Evolutionary conservation across 2,329 filamentous ascomycete species (phyloP).

Genomic region (Beauveria sp.): DNA sequence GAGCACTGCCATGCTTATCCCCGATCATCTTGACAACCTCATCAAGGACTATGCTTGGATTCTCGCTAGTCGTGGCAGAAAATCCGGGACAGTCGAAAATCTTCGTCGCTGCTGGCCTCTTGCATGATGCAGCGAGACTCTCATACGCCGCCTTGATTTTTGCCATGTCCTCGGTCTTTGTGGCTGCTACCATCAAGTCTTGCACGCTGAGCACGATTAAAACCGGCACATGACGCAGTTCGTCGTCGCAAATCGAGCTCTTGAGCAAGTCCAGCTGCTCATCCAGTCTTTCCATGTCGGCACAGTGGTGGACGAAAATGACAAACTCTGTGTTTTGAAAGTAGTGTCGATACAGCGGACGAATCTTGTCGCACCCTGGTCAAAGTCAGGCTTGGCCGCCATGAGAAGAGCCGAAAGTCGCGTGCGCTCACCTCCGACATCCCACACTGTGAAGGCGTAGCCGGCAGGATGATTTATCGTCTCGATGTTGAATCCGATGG

Average conservation of each 20-base stretch:
- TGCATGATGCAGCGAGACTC: conserved; percentile 1
- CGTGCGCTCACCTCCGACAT: conserved; percentile 20
- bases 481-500: conserved; percentile 93
- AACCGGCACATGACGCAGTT: conserved; percentile 20
- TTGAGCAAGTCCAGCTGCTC: conserved; percentile 21
- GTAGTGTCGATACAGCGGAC: conserved; percentile 21
- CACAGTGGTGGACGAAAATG: conserved; percentile 23
- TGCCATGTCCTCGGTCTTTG: conserved; percentile 15
- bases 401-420: neutral
- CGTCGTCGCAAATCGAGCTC: conserved; percentile 15
- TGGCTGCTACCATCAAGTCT: conserved; percentile 18
- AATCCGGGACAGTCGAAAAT: conserved; percentile 20
- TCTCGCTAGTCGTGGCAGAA: conserved; percentile 11
- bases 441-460: conserved; percentile 20
- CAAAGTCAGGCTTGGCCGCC: neutral
- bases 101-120: conserved; percentile 11
- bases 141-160: neutral
- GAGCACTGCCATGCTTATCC: neutral
- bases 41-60: neutral
- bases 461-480: conserved; percentile 40
- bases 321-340: conserved; percentile 18
- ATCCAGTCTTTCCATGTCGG: conserved; percentile 17
- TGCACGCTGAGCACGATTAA: conserved; percentile 23
- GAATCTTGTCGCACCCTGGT: conserved; percentile 21
- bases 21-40: conserved; percentile 16